Conservation (phyloP, 208 protist species). For the Leishmania mexicana region DNA sequence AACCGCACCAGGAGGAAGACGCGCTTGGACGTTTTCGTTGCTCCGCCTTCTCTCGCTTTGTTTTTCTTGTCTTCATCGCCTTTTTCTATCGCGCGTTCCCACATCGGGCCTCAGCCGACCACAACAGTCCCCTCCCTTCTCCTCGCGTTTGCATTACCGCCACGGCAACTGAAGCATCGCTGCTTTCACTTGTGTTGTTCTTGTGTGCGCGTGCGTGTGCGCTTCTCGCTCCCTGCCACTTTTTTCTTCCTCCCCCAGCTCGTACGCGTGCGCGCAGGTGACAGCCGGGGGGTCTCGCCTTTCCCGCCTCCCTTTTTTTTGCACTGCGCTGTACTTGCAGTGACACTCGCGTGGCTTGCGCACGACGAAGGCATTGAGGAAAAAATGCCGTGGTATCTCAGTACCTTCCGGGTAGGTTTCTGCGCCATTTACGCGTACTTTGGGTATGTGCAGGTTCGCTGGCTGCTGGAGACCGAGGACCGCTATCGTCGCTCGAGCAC, state of each 20-base stretch:
- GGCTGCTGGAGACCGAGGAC: slow-evolving; percentile 84
- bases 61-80: background rate
- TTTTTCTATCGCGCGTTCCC: background rate
- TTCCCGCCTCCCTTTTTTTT: background rate
- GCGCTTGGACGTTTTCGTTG: background rate
- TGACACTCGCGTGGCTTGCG: background rate
- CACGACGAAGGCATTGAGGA: background rate
- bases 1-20: background rate
- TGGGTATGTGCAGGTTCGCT: slow-evolving; percentile 58
- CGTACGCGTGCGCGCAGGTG: background rate
- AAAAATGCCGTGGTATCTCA: slow-evolving; percentile 85
- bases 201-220: background rate
- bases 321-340: background rate
- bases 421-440: slow-evolving; percentile 81
- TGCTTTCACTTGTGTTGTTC: background rate
- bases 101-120: background rate
- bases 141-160: too few species aligned
- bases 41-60: background rate
- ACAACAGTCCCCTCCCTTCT: background rate
- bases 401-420: slow-evolving; percentile 74
- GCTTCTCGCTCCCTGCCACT: background rate
- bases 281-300: background rate
- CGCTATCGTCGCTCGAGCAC: slow-evolving; percentile 78
- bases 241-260: background rate
- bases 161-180: background rate